phyloP scores from a whole-genome alignment of 768 basidiomycete genomes.

The Naematelia aurantialba region DNA sequence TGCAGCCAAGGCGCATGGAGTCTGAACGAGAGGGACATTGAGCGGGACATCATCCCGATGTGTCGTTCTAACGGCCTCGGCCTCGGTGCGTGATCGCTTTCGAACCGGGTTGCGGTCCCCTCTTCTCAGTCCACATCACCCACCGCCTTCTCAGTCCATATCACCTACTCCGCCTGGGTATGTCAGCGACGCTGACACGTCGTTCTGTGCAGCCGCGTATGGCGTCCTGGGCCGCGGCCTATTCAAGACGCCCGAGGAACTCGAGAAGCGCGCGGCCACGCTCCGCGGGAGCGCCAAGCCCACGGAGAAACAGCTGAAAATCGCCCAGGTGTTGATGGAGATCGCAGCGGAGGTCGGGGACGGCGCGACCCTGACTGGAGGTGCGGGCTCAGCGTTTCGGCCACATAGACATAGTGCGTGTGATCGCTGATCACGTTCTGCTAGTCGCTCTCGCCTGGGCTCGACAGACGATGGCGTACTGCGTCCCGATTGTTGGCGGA shows the following conservation, averaged over 20 bases:
- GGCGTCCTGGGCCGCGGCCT: slow-evolving; percentile 53
- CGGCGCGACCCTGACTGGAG: slow-evolving; percentile 15
- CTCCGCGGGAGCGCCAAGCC: slow-evolving; percentile 15
- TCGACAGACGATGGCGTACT: slow-evolving; percentile 29
- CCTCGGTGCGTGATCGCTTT: slow-evolving; percentile 10
- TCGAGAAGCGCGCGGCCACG: slow-evolving; percentile 18
- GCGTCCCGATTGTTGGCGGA: slow-evolving; percentile 42
- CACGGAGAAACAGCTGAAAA: slow-evolving; percentile 15
- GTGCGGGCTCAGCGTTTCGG: slow-evolving; percentile 2
- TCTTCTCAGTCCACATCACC: not conserved
- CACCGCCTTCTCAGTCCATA: too few species aligned
- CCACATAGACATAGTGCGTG: not conserved
- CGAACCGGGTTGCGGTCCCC: not conserved
- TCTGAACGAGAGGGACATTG: slow-evolving; percentile 52
- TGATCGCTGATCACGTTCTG: not conserved
- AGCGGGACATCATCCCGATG: slow-evolving; percentile 59
- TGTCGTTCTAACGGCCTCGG: slow-evolving; percentile 20
- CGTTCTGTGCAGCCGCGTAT: not conserved
- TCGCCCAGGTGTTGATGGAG: slow-evolving; percentile 28
- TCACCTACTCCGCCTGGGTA: too few species aligned
- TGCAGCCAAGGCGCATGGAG: slow-evolving; percentile 34
- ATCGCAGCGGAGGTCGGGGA: slow-evolving; percentile 39
- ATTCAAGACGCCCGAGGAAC: slow-evolving; percentile 35
- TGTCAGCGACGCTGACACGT: not conserved
- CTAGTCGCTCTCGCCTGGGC: slow-evolving; percentile 41